Base-by-base conservation (phyloP, 2,329 filamentous ascomycete genomes). In the Neonectria magnoliae region DNA sequence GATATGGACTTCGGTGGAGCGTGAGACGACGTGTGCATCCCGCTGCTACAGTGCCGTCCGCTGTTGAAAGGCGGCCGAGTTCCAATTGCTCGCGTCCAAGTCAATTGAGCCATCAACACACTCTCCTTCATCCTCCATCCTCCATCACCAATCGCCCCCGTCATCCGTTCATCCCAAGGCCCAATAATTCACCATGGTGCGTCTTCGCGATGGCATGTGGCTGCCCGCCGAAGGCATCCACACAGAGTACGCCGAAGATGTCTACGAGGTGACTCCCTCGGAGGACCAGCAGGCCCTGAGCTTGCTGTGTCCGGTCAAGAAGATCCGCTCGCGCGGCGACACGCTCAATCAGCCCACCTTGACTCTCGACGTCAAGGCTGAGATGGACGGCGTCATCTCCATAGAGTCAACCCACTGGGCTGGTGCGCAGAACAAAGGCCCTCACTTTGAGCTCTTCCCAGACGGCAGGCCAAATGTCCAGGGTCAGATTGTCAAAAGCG, bases 231-330 rank as follows among this genome's bases (percentile, higher is more conserved):
- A 88, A 76, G 86, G 84, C 65, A 84, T 89, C 74, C 81, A 82
- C 54, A 82, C 89, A 27, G 87, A 90, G 73, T 91, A 91, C 70
- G 90, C 89, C 36, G 89, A 91, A 76, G 88, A 91, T 65, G 81
- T 91, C 16, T 85, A 85, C 69, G 81, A 81, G 25, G 76, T 83
- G 60, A 82, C 82, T 3, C 75, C 84, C 57, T 81, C 78, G 2
- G 76, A 81, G 27, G 80, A 80, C 65, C 79, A 81, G 18, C 83
- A 83, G 64, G 81, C 81, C n/a, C 64, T 88, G 57, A 83, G 79
- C 31, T 79, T 89, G 36, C 79, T 89, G 2, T 89, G 86, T 68
- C 87, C 87, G 5, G 86, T 83, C 2, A 83, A 78, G 65, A 82
- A 86, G 63, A 85, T 89, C 62, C 77, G 78, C 25, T 81, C 81